Evolutionary conservation across 371 early-diverging fungal genomes (phyloP), one percentile per base, ranked within the genome.

Genomic region (Mortierella sp.): DNA sequence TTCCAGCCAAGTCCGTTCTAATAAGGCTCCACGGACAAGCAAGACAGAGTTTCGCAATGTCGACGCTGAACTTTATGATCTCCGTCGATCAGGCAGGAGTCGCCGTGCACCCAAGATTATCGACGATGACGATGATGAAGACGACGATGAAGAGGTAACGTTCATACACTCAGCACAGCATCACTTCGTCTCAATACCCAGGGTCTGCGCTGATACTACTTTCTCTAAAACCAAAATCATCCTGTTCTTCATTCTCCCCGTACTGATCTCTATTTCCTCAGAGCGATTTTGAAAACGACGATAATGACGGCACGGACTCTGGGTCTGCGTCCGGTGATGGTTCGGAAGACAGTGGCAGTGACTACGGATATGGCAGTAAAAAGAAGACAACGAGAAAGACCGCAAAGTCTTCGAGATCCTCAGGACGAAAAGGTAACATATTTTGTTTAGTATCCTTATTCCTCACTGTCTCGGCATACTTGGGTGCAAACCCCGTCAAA

Each of bases 51-150:
- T 81, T 48, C 77, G 77, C 45, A 84, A 90, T 42, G 83, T 81
- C 11, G 90, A 92, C 75, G 90, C 92, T 2, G 91, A 92, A 24
- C 81, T 92, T 28, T 92, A 90, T 72, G 92, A 91, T 38, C 87
- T 92, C 10, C 89, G 92, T 52, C 78, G 92, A 75, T 92, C 92
- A 11, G 91, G 89, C n/a, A 79, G 92, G 54, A 86, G 88, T 60
- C 85, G 91, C 19, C 76, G 80, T 38, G 74, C 76, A 11, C 80
- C 78, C n/a, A 78, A 82, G 76, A 84, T 84, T 42, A 70, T 80
- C 1, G 79, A 77, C 14, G 87, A 88, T 38, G 82, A 80, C 34
- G 88, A 88, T 5, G 85, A 84, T 24, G 83, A 79, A 5, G 82
- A 82, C 8, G 77, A 80, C 26, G 84, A 78, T 6, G 81, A 87